Evolutionary conservation across 768 basidiomycete species (phyloP), one percentile per base, ranked within the genome.

Genomic region (Tephrocybe sp.): DNA sequence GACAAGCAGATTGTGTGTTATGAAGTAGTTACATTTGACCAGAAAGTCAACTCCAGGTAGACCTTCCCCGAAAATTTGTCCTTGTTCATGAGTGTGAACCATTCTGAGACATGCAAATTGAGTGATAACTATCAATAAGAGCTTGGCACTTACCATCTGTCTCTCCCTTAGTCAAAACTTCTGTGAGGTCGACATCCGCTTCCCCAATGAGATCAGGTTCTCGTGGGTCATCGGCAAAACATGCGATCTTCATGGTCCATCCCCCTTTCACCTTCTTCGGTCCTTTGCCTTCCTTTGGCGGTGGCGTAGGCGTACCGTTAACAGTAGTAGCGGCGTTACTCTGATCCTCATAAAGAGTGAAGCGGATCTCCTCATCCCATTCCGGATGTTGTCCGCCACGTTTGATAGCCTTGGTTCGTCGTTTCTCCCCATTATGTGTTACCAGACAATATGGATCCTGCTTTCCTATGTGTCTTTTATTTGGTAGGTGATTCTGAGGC

Each of bases 341-440:
- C 26, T 73, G 69, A 55, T 92, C 92, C 63, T 98, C 95, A 55
- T 76, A 81, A 37, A 99, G 74, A 21, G 87, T 85, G 69, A 98
- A 98, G 35, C 97, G 86, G 61, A 98, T 76, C 70, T 99, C 97
- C 60, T 97, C 94, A 64, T 99, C 97, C 95, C 97, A 99, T 70
- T 93, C 93, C 5, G 97, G 97, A 67, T 97, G 94, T 66, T 99
- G 97, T 15, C 97, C 97, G 42, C 97, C 97, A 25, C 92, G 87
- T 65, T 91, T 95, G 66, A 98, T 87, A n/a, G 92, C 84, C 66
- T 88, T 92, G 4, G 96, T 98, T 44, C 90, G 79, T 51, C 86
- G 82, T 61, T 86, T 94, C 67, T 94, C 87, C 42, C 84, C 84
- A 62, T 91, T 87, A 44, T 94, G 73, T 3, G 77, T 73, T 21